Evolutionary conservation across 768 basidiomycete species (phyloP).

Genomic region (Phaffia tasmanica): DNA sequence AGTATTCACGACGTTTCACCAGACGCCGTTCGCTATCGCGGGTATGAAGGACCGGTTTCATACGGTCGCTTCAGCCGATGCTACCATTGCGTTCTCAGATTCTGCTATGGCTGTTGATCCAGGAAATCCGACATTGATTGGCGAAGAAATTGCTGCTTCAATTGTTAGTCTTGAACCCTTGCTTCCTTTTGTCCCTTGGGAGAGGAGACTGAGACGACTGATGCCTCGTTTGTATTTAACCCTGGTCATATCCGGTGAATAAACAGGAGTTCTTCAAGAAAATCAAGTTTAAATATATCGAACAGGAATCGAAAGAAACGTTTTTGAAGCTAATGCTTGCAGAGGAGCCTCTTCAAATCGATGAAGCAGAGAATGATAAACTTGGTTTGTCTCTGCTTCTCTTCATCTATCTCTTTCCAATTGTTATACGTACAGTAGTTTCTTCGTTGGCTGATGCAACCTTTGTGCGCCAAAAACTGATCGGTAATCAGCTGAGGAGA

Average conservation of each 20-base stretch:
- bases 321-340: constrained; percentile 78
- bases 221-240: not conserved
- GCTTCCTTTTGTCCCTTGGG: not conserved
- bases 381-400: constrained; percentile 32
- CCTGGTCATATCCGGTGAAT: not conserved
- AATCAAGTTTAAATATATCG: constrained; percentile 78
- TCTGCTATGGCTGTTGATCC: constrained; percentile 25
- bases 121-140: constrained; percentile 23
- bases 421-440: not conserved
- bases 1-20: constrained; percentile 8
- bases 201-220: not conserved
- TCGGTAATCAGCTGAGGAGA: constrained; percentile 53
- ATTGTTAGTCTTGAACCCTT: not conserved
- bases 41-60: constrained; percentile 23
- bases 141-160: constrained; percentile 11
- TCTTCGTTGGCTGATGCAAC: too few species aligned
- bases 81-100: constrained; percentile 22
- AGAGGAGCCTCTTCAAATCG: constrained; percentile 68
- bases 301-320: constrained; percentile 81
- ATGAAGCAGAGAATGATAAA: constrained; percentile 64
- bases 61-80: constrained; percentile 14
- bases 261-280: constrained; percentile 45
- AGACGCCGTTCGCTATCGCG: constrained; percentile 16
- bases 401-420: not conserved
- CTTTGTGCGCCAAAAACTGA: not conserved